Base-by-base conservation (phyloP, 1,139 yeast species). In the Meyerozyma carpophila region DNA sequence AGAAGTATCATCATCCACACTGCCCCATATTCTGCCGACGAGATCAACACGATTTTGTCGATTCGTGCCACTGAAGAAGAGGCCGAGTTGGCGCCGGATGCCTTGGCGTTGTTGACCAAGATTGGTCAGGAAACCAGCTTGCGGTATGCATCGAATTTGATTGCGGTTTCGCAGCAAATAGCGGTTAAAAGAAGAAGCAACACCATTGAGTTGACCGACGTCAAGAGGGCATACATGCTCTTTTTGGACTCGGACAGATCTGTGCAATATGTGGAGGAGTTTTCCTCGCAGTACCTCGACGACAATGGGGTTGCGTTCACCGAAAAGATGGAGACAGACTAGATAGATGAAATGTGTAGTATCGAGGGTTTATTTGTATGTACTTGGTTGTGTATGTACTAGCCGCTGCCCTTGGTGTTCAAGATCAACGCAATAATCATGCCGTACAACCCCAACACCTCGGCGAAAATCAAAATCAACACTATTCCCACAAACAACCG, bases 61-160 rank as follows among this genome's bases (percentile, higher is more conserved):
- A 93, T 93, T 52, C 79, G 99, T 60, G 90, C 97, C n/a, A 85
- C 82, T 55, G 98, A 93, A 62, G 99, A 94, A 65, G 98, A 93
- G 65, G 94, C 88, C 40, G 96, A 89, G 54, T 72, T 93, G 51
- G 68, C 82, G 24, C 74, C 77, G 5, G 97, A 91, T 62, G 97
- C 97, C 0, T 73, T 93, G 52, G 95, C 89, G 39, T 73, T 93
- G 55, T 78, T 94, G 55, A 89, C 98, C 27, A 91, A 91, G 65
- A 90, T 91, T 54, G 98, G 97, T 11, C 78, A 79, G 52, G 98
- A 94, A 62, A 88, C 98, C 5, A 84, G 94, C 60, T 79, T 94
- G 60, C 81, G 99, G 59, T 94, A 94, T 63, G 94, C 97, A 11
- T 75, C 96, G 32, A 94, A 94, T 65, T 78, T 93, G 64, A 88